Evolutionary conservation across 352 stramenopile species (phyloP), one percentile per base, ranked within the genome.

Genomic region (Phytophthora citrophthora): DNA sequence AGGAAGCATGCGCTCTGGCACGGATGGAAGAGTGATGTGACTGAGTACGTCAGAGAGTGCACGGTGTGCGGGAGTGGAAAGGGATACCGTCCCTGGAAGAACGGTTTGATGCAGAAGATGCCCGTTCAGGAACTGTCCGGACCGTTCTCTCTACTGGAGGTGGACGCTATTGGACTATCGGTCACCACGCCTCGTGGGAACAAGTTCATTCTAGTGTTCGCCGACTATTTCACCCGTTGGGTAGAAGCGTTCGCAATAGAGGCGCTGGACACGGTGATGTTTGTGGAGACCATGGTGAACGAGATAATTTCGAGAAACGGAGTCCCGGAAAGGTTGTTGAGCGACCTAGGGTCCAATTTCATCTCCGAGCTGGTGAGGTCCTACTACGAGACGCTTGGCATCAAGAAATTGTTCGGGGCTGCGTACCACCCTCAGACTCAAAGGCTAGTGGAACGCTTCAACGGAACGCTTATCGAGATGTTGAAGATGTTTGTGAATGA

Each of bases 361-460:
- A 58, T 38, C 2, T 58, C 38, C 2, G 23, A 48, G 15, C 31
- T 58, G 13, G 24, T 39, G 6, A 23, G 26, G 7, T 48, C 50
- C 2, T 49, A 49, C 13, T 58, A 58, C 15, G 36, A 58, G 15
- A 48, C 38, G 5, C 50, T 58, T 24, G 50, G 38, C 7, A 49
- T 58, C 4, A 58, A 58, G 13, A 56, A 41, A 15, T 15, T 58
- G 2, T 58, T 49, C 10, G 31, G 47, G 6, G 20, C 50, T 4
- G 50, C 24, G 1, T 58, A 58, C 23, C 49, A 55, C 18, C 49
- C 50, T 10, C 38, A 50, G 9, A 58, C 38, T 1, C 50, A 58
- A 24, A 39, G 50, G 15, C 13, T 58, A 12, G 38, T 58, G 0
- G 50, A 58, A 49, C 20, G 50, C 5, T 58, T 58, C 15, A 58